Evolutionary conservation across 108 stramenopile genomes (phyloP).

Genomic region (Cyclotella distinguenda): DNA sequence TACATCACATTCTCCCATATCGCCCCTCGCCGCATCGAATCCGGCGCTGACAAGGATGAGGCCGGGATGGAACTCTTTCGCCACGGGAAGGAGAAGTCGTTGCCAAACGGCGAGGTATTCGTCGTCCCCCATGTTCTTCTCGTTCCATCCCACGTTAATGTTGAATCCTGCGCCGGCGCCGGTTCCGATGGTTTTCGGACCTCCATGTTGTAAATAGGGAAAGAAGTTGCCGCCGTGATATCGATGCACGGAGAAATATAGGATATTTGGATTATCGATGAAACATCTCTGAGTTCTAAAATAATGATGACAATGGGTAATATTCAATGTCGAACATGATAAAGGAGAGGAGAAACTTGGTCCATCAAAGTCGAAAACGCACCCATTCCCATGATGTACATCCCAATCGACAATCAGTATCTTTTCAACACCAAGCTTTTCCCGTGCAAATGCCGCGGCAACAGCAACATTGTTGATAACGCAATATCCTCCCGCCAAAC

Average conservation of each 20-base stretch:
- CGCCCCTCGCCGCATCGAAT: constrained; percentile 81
- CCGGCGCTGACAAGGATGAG: constrained; percentile 82
- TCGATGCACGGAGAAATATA: constrained; percentile 77
- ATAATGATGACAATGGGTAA: too few relatives aligned
- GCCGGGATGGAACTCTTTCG: constrained; percentile 61
- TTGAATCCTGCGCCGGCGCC: constrained; percentile 56
- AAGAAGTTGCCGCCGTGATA: constrained; percentile 62
- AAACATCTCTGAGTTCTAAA: constrained; percentile 67
- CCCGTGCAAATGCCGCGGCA: constrained; percentile 65
- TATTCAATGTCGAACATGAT: too few relatives aligned
- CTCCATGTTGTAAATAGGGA: constrained; percentile 49
- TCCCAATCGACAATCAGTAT: constrained; percentile 63
- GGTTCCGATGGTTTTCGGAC: constrained; percentile 44
- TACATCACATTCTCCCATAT: constrained; percentile 69
- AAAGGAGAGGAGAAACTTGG: too few relatives aligned
- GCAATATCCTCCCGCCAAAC: constrained; percentile 77
- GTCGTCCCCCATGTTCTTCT: constrained; percentile 63
- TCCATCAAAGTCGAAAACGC: too few relatives aligned
- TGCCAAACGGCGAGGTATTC: constrained; percentile 72
- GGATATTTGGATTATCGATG: constrained; percentile 53
- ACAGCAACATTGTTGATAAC: constrained; percentile 88
- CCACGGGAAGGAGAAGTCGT: constrained; percentile 63
- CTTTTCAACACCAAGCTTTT: constrained; percentile 33
- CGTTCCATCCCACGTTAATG: constrained; percentile 84
- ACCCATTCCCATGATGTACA: constrained; percentile 51